phyloP scores from a whole-genome alignment of 148 eudicot genomes.

The Limonium bicolor region DNA sequence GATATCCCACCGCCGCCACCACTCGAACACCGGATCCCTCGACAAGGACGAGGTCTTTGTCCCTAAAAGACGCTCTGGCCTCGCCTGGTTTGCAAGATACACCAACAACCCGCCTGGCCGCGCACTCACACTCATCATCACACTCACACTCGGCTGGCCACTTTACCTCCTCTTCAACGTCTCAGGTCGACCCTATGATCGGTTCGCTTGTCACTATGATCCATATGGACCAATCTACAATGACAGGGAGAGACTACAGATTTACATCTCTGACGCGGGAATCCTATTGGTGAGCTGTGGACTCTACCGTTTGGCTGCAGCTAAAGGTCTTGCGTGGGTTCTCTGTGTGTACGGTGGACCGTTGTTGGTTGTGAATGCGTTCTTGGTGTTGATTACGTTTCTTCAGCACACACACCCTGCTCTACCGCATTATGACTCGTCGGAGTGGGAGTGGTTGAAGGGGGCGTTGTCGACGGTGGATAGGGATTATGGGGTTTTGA shows the following conservation, averaged over 20 bases:
- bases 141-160: conserved; percentile 68
- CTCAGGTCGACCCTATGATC: conserved; percentile 52
- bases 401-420: conserved; percentile 80
- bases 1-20: conserved; percentile 83
- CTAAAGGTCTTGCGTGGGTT: conserved; percentile 56
- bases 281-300: conserved; percentile 29
- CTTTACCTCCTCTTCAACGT: conserved; percentile 64
- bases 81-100: conserved; percentile 41
- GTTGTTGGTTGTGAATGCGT: conserved; percentile 59
- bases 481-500: conserved; percentile 64
- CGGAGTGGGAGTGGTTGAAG: conserved; percentile 88
- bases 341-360: conserved; percentile 54
- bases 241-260: conserved; percentile 49
- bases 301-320: conserved; percentile 31
- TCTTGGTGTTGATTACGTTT: conserved; percentile 59
- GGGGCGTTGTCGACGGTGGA: conserved; percentile 79
- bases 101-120: conserved; percentile 67
- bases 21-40: conserved; percentile 72
- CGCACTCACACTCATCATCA: conserved; percentile 24
- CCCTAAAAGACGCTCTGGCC: conserved; percentile 29
- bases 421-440: conserved; percentile 64
- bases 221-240: conserved; percentile 67
- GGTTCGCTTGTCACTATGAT: conserved; percentile 76
- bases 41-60: conserved; percentile 86
- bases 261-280: conserved; percentile 55